These are phyloP conservation scores for Suillus decipiens DNA, from an alignment of 768 basidiomycete species.

Conservation along the genomic window DNA sequence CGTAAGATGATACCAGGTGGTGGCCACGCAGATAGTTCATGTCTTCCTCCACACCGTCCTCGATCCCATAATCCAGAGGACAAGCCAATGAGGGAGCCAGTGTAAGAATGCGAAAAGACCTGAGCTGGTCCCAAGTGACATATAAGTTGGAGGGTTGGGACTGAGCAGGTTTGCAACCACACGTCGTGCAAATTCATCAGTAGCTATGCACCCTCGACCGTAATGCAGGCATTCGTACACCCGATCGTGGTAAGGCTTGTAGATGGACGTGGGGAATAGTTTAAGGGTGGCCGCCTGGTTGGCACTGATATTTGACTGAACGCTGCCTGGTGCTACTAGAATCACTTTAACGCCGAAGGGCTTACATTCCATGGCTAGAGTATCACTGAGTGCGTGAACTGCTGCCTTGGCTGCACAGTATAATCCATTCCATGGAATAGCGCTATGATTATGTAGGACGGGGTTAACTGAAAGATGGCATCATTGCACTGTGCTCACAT, in stretches of 20 bases:
- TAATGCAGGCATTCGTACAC: constrained; percentile 55
- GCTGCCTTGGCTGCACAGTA: constrained; percentile 63
- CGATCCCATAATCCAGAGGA: constrained; percentile 17
- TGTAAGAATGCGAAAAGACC: constrained; percentile 18
- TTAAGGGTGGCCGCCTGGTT: constrained; percentile 48
- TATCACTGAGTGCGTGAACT: constrained; percentile 59
- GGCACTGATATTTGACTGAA: constrained; percentile 64
- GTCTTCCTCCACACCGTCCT: not conserved
- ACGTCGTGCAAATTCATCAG: constrained; percentile 48
- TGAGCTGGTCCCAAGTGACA: constrained; percentile 49
- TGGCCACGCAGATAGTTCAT: not conserved
- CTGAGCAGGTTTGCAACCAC: constrained; percentile 53
- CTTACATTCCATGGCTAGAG: constrained; percentile 71
- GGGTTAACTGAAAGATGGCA: constrained; percentile 20
- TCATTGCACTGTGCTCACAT: constrained; percentile 41
- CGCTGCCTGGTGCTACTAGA: constrained; percentile 64
- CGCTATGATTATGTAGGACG: constrained; percentile 39
- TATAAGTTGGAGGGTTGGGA: constrained; percentile 49
- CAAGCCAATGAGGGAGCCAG: constrained; percentile 30
- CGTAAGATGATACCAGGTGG: not conserved
- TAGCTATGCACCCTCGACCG: constrained; percentile 59
- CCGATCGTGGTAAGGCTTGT: constrained; percentile 52
- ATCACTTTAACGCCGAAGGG: constrained; percentile 73
- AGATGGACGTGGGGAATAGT: constrained; percentile 55
- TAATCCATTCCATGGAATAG: constrained; percentile 68